Evolutionary conservation across 2,329 filamentous ascomycete species (phyloP).

Genomic region (Sarocladium oryzae): DNA sequence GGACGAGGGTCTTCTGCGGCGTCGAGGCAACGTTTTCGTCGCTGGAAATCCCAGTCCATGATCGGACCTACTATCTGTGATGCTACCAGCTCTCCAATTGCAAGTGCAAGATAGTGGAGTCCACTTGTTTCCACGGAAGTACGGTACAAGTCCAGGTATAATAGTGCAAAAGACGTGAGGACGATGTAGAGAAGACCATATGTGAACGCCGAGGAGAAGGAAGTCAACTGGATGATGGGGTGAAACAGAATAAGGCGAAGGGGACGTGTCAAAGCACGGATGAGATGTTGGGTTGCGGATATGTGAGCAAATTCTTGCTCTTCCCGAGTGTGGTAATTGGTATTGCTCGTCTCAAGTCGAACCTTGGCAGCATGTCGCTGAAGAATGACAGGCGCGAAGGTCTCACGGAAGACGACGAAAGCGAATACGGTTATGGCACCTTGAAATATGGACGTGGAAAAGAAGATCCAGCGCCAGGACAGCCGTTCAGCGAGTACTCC

Average conservation of each 20-base stretch:
- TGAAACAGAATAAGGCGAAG: slow-evolving; percentile 51
- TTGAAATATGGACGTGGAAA: slow-evolving; percentile 36
- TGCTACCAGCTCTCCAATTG: slow-evolving; percentile 54
- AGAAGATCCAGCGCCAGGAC: slow-evolving; percentile 41
- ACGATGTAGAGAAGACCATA: slow-evolving; percentile 60
- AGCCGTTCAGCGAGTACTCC: slow-evolving; percentile 30
- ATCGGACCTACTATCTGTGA: slow-evolving; percentile 38
- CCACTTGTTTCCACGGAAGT: slow-evolving; percentile 52
- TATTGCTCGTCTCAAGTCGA: slow-evolving; percentile 24
- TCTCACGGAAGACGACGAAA: slow-evolving; percentile 31
- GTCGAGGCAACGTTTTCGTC: neutral
- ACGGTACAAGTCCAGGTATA: slow-evolving; percentile 51
- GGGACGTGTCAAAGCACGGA: slow-evolving; percentile 42
- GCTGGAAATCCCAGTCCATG: slow-evolving; percentile 32
- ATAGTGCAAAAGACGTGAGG: slow-evolving; percentile 51
- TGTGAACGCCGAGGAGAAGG: slow-evolving; percentile 49
- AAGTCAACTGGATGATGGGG: slow-evolving; percentile 51
- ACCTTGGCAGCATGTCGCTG: slow-evolving; percentile 23
- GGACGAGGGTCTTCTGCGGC: slow-evolving; percentile 11
- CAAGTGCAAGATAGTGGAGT: slow-evolving; percentile 58
- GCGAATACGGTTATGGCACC: slow-evolving; percentile 28
- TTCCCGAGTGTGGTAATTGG: too few species aligned
- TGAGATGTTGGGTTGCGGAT: slow-evolving; percentile 14
- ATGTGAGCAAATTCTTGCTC: too few species aligned
- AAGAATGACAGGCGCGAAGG: slow-evolving; percentile 30